A percentile compares a stretch with the other conserved stretches of the same genome.
These are phyloP conservation scores for Geum urbanum DNA, from an alignment of 306 rosid species.

Conservation along the genomic window DNA sequence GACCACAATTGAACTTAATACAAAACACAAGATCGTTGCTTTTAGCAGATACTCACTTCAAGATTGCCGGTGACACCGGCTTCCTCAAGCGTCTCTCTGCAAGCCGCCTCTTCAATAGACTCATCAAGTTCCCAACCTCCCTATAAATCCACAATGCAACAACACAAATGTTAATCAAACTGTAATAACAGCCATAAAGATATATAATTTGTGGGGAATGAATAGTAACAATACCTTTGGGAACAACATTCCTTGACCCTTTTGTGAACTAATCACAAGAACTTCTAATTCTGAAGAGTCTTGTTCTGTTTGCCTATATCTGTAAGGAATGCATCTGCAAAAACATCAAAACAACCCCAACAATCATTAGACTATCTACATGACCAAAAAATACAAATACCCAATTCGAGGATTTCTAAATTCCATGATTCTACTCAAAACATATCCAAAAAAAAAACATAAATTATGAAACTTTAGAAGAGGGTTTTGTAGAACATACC, in stretches of 20 bases:
- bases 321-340: slow-evolving; percentile 88
- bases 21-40: background rate
- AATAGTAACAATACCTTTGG: slow-evolving; percentile 66
- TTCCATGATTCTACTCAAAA: background rate
- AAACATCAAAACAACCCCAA: slow-evolving; percentile 4
- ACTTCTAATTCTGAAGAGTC: slow-evolving; percentile 58
- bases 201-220: background rate
- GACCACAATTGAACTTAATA: background rate
- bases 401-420: slow-evolving; percentile 15
- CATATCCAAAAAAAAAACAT: background rate
- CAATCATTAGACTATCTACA: slow-evolving; percentile 4
- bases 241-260: slow-evolving; percentile 75
- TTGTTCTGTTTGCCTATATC: slow-evolving; percentile 40
- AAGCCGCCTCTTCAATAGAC: slow-evolving; percentile 75
- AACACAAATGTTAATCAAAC: background rate
- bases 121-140: slow-evolving; percentile 99
- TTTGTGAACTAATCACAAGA: slow-evolving; percentile 85
- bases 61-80: slow-evolving; percentile 79
- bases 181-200: background rate
- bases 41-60: slow-evolving; percentile 48
- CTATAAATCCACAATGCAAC: slow-evolving; percentile 32
- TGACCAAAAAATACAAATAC: slow-evolving; percentile 15
- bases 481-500: slow-evolving; percentile 38
- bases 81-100: slow-evolving; percentile 81
- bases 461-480: background rate